These are phyloP conservation scores for Noccaea caerulescens DNA, from an alignment of 345 rosid genomes.

Conservation along the genomic window DNA sequence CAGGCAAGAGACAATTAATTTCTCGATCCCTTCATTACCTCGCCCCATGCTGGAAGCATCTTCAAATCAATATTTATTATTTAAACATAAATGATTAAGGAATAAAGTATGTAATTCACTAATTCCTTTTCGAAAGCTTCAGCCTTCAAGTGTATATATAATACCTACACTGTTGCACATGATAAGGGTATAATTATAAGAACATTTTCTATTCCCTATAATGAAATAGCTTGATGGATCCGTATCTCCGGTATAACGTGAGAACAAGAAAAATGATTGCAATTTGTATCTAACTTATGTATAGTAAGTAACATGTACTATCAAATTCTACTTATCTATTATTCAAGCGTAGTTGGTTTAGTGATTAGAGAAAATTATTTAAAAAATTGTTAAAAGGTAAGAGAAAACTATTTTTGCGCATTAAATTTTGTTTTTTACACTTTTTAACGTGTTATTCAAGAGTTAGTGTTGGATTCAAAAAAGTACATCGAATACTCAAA, in stretches of 20 bases:
- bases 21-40: constrained; percentile 9
- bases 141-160: background rate
- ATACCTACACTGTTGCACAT: constrained; percentile 7
- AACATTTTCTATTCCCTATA: background rate
- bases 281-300: background rate
- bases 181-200: constrained; percentile 1
- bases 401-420: background rate
- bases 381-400: no score
- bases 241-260: constrained; percentile 21
- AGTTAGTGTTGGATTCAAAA: constrained; percentile 1
- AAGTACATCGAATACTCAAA: background rate
- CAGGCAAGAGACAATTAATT: constrained; percentile 24
- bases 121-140: constrained; percentile 7
- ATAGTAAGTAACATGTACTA: constrained; percentile 2
- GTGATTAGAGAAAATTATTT: background rate
- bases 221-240: constrained; percentile 9
- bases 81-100: background rate
- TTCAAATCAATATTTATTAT: background rate
- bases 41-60: constrained; percentile 32
- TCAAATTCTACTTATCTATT: background rate
- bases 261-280: background rate
- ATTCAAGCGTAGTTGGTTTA: constrained; percentile 1
- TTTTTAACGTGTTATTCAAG: background rate
- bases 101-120: constrained; percentile 14
- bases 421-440: no score